Base-by-base conservation (phyloP, 2,329 filamentous ascomycete genomes). In the Rutstroemia sp. region DNA sequence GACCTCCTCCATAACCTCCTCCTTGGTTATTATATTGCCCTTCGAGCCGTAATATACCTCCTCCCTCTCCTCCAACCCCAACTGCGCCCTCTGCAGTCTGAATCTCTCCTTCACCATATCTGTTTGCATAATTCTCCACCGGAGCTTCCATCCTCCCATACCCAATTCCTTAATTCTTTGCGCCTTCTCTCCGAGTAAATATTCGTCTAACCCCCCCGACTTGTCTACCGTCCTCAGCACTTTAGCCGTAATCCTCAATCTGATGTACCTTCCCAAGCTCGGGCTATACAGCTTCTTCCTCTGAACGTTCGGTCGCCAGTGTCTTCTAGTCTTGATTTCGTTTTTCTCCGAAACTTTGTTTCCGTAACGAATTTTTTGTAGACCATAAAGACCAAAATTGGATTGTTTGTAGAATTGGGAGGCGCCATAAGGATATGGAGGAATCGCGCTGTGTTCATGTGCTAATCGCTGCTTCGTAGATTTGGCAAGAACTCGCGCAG, bases 41-140 rank as follows among this genome's bases (percentile, higher is more conserved):
- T 69, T 65, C 47, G 72, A 67, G 51, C 69, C 68, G 9, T 73
- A 62, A 46, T 69, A 64, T 60, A 65, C 70, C 16, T 72, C 71
- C 51, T 70, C 65, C 54, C 75, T 73, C 23, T 78, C 74, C 5
- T 80, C 78, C 57, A 96, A 68, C 0, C 89, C 88, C 50, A 94
- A 70, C 19, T 74, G 74, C 57, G 76, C 73, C 59, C 90, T 77
- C 75, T 96, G 78, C 50, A 73, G 70, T 44, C 79, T 78, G 68
- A 91, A 88, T 62, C 81, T 76, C 63, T 80, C 78, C 70, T 84
- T 83, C 51, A 95, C 80, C 19, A 74, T 73, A 1, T 77, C 75
- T 4, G 84, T 91, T 75, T 92, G 89, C 86, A 96, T 90, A 59
- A 99, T 77, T 60, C 88, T 81, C 88, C 91, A 96, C 62, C 94